Base-by-base conservation (phyloP, 139 green algal species). In the Micromonas pusilla region DNA sequence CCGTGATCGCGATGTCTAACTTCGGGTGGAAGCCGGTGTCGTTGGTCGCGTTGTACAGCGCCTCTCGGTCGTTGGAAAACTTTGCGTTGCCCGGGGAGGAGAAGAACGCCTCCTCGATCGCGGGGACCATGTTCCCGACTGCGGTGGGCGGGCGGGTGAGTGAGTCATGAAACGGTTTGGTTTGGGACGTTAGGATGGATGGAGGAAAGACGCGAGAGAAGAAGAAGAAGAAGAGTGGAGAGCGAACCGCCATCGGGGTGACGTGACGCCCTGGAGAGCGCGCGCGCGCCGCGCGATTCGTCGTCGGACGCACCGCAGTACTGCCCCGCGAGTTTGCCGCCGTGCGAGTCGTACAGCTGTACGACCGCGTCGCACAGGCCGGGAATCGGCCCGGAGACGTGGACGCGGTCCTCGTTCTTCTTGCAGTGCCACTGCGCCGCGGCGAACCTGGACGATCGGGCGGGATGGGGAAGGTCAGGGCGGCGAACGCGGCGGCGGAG, bases 371-470 rank as follows among this genome's bases (percentile, higher is more conserved):
- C 63, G 63, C 63, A 70, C 1, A 70, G 1, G 63, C 63, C 63
- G 28, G 28, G 28, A 34, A 70, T 70, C 20, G 20, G 1, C 63
- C 28, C 28, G 6, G 28, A 16, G 5, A 32, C 28, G 6, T 70
- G 31, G 21, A 34, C 63, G 63, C 31, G 31, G 5, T 70, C 63
- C 31, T 70, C 63, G 63, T 70, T 34, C 31, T 70, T 70, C 31
- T 70, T 70, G 20, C n/a, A 37, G 28, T 20, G 63, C 28, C 28
- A 39, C 26, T 39, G 28, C 63, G 63, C 28, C 21, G 31, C 31
- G 63, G 63, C 63, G 63, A 39, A 70, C 45, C 45, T 57, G 45
- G n/a, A n/a, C n/a, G n/a, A n/a, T n/a, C n/a, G n/a, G n/a, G n/a
- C n/a, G n/a, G n/a, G n/a, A n/a, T n/a, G n/a, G n/a, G n/a, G n/a